A percentile compares a stretch with the other conserved stretches of the same genome.
phyloP scores from a whole-genome alignment of 208 protist genomes.

The Tritrichomonas foetus region DNA sequence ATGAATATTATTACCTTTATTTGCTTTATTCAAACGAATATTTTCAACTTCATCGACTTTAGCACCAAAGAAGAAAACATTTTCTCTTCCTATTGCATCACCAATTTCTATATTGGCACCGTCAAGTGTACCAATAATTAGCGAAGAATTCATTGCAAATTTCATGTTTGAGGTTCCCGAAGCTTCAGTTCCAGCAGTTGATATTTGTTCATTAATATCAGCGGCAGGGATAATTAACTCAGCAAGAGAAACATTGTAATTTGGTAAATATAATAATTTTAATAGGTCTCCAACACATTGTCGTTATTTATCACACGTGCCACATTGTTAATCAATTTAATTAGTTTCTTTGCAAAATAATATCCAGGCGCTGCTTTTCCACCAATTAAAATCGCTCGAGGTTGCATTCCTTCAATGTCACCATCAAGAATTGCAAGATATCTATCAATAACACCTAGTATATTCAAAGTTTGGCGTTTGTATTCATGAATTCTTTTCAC shows the following conservation, averaged over 20 bases:
- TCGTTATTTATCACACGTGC: constrained; percentile 70
- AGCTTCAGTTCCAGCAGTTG: constrained; percentile 72
- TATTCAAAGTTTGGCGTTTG: constrained; percentile 76
- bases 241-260: constrained; percentile 72
- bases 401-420: constrained; percentile 35
- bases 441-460: constrained; percentile 62
- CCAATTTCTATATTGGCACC: constrained; percentile 76
- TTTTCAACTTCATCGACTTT: constrained; percentile 53
- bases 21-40: neutral
- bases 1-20: neutral
- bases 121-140: constrained; percentile 74
- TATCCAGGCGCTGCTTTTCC: constrained; percentile 76
- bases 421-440: constrained; percentile 63
- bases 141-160: constrained; percentile 69
- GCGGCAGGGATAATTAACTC: constrained; percentile 72
- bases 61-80: constrained; percentile 72
- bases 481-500: constrained; percentile 83
- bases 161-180: constrained; percentile 79
- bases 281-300: constrained; percentile 59
- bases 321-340: constrained; percentile 74
- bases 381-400: constrained; percentile 61
- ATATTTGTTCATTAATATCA: constrained; percentile 77
- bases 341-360: constrained; percentile 72
- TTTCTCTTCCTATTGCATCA: constrained; percentile 69
- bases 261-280: constrained; percentile 72